Base-by-base conservation (phyloP, 345 rosid species). In the Populus deltoides region DNA sequence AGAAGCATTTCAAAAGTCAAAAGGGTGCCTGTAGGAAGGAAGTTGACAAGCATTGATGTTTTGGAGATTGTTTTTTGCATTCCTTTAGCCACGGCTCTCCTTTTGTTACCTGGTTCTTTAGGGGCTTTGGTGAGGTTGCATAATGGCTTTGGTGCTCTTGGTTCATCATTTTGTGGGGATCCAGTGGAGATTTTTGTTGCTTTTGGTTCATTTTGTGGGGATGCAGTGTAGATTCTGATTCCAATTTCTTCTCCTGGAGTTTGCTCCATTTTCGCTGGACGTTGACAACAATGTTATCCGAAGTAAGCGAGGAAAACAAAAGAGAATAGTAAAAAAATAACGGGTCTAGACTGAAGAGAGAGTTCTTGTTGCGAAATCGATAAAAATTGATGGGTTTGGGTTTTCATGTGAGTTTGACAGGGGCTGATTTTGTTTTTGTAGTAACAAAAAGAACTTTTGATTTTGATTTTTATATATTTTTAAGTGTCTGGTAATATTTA, bases 1-100 rank as follows among this genome's bases (percentile, higher is more conserved):
- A 92, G 90, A 66, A 92, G 83, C 97, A 92, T 90, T 73, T 92
- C 97, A 72, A 92, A 92, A 77, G 93, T 92, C 43, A 90, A 74
- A 76, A 92, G 92, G 7, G 97, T 92, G 72, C 97, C 94, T 36
- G 94, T 92, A 4, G 92, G 97, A 18, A 90, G 92, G 80, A 90
- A 92, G 66, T 86, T 88, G 7, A 85, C 90, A 18, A 90, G 89
- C 93, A 88, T 84, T 9, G 97, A 89, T 33, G 94, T 92, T 38
- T 90, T 92, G 0, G 93, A 92, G 35, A 92, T 87, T 5, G 97
- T 90, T 25, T 87, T 89, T 43, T 92, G 97, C 47, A 92, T 89
- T 66, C 93, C 94, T 70, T 88, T 90, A 0, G 92, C 94, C 53
- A 92, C 83, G 29, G 90, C 93, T 22, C 89, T 86, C 41, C 91